Evolutionary conservation across 2,329 filamentous ascomycete genomes (phyloP), one percentile per base, ranked within the genome.

Genomic region (Ophiostoma pallidulum): DNA sequence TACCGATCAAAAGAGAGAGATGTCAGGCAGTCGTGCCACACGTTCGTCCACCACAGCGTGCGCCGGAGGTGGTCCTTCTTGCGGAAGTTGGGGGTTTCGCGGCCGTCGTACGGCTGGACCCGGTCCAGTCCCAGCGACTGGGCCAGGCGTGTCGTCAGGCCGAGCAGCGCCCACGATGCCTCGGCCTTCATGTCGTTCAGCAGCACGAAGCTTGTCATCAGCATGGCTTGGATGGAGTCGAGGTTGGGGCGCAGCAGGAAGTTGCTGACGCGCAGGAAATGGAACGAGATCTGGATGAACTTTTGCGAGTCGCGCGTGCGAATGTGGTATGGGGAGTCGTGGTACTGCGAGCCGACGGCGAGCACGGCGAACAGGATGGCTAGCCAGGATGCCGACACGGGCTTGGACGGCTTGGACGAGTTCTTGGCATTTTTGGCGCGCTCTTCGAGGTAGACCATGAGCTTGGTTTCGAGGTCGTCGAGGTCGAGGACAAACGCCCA

Each of bases 151-250:
- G 78, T 81, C 0, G 78, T 81, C 38, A 82, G 69, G 1, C 78
- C 79, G 43, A 80, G 71, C 45, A 83, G 60, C 0, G 78, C 78
- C 79, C 79, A 83, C 0, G 79, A 82, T 0, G 77, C 79, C 56
- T 83, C 79, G 1, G 79, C 78, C 57, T 82, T 82, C 79, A 83
- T 83, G 50, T 83, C 79, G 54, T 83, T 83, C 22, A 82, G 65
- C 2, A 83, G 65, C 3, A 80, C 78, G 52, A 82, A 82, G 26
- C 77, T 73, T 4, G 77, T 77, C 37, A 83, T 69, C 1, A 83
- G 65, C 35, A 83, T 63, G 1, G 78, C 78, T 58, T 83, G 79
- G 22, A 83, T 78, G 4, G 78, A 80, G 58, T 83, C 78, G 33
- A 82, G 71, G 0, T 80, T 82, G 2, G 79, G 79, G 28, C 78